Conservation (phyloP, 805 yeast species). For the Candida dajiaensis region DNA sequence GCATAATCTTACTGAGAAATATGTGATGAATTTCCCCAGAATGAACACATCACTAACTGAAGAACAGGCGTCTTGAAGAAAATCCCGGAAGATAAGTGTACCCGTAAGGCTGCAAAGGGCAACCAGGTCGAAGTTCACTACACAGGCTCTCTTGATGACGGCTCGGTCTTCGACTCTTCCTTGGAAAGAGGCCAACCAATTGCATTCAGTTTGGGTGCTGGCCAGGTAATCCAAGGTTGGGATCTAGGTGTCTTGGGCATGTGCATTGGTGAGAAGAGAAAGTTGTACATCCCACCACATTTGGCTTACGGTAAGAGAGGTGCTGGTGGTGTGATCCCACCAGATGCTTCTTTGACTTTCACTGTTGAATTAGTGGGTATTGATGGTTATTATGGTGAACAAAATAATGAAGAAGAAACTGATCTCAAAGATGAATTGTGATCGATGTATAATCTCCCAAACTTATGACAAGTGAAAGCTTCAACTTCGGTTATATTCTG, state of each 20-base stretch:
- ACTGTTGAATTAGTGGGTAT: constrained; percentile 59
- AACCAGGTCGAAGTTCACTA: constrained; percentile 75
- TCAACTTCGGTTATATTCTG: no score
- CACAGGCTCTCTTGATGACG: constrained; percentile 61
- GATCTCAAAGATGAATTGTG: constrained; percentile 2
- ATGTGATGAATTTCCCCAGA: not conserved
- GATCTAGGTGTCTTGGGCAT: constrained; percentile 69
- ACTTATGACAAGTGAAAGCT: no score
- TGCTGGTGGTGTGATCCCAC: constrained; percentile 74
- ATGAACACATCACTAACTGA: not conserved
- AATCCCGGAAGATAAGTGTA: constrained; percentile 48
- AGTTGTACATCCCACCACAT: constrained; percentile 69
- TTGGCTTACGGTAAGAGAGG: constrained; percentile 76
- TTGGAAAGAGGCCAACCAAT: constrained; percentile 59
- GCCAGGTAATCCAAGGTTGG: constrained; percentile 87
- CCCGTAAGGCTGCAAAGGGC: constrained; percentile 51
- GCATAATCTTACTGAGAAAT: not conserved
- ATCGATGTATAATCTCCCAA: no score
- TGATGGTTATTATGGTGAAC: constrained; percentile 26
- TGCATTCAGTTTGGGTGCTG: constrained; percentile 64
- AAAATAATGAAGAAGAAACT: not conserved
- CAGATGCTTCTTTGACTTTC: constrained; percentile 66
- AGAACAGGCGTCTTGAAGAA: constrained; percentile 39
- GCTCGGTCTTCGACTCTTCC: constrained; percentile 73
- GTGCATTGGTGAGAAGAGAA: constrained; percentile 88